phyloP scores from a whole-genome alignment of 495 filamentous ascomycete species.

The Hyaloscypha hepaticicola region DNA sequence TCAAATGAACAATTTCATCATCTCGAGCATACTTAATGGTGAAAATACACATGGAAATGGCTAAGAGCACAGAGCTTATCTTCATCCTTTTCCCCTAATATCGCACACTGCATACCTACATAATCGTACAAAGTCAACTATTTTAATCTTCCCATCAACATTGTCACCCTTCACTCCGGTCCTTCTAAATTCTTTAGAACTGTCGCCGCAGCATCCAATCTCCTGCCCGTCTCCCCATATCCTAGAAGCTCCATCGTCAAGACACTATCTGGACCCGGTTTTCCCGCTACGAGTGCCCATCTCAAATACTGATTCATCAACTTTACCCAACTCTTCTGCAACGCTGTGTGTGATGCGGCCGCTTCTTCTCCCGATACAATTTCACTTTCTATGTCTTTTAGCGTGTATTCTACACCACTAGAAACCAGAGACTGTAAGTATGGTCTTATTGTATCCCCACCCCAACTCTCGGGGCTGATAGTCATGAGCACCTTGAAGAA shows the following conservation, averaged over 20 bases:
- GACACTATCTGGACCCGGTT: constrained; percentile 57
- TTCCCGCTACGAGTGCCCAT: constrained; percentile 61
- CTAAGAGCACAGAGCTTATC: background rate
- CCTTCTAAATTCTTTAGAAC: too few species aligned
- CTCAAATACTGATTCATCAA: constrained; percentile 59
- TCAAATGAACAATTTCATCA: background rate
- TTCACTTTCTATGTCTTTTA: background rate
- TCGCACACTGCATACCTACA: background rate
- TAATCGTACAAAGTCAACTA: background rate
- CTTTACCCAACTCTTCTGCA: constrained; percentile 36
- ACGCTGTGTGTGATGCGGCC: constrained; percentile 9
- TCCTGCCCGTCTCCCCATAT: constrained; percentile 52
- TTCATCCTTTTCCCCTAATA: background rate
- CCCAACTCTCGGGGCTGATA: background rate
- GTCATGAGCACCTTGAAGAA: background rate
- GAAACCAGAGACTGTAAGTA: background rate
- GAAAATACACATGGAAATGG: background rate
- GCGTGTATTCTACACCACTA: background rate
- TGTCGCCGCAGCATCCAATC: constrained; percentile 42
- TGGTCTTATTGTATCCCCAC: background rate
- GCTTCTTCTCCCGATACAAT: background rate
- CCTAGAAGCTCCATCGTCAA: constrained; percentile 64
- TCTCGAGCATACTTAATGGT: background rate
- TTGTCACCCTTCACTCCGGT: background rate
- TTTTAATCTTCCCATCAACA: background rate